These are phyloP conservation scores for Biancaea sappan DNA, from an alignment of 306 rosid species.

Conservation along the genomic window DNA sequence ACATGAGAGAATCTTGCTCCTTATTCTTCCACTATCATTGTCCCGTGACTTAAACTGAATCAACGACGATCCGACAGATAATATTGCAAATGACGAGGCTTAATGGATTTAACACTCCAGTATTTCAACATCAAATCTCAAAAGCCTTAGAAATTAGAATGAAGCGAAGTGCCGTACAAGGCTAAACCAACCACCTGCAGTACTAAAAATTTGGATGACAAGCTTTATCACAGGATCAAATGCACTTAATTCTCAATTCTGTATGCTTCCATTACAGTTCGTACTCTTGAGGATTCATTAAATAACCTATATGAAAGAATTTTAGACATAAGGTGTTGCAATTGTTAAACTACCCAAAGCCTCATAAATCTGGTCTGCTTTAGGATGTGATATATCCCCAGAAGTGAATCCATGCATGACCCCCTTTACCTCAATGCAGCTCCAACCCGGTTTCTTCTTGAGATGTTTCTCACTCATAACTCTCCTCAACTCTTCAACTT, in stretches of 20 bases:
- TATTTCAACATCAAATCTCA: background rate
- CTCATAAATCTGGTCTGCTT: constrained; percentile 39
- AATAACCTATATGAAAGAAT: background rate
- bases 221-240: background rate
- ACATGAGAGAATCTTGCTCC: no score
- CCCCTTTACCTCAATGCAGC: constrained; percentile 52
- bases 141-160: background rate
- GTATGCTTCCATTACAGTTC: background rate
- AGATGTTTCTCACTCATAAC: constrained; percentile 51
- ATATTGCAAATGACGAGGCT: background rate
- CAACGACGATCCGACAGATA: background rate
- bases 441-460: constrained; percentile 68
- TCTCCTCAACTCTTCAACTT: constrained; percentile 56
- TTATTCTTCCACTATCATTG: no score
- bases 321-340: background rate
- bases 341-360: constrained; percentile 36
- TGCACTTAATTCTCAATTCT: background rate
- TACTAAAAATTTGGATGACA: background rate
- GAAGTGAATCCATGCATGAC: constrained; percentile 54
- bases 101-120: background rate
- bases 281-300: background rate
- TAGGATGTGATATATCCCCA: constrained; percentile 47
- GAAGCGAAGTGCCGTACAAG: background rate
- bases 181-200: background rate
- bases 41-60: no score